Conservation (phyloP, 2,329 filamentous ascomycete species). For the Botrytis tulipae region DNA sequence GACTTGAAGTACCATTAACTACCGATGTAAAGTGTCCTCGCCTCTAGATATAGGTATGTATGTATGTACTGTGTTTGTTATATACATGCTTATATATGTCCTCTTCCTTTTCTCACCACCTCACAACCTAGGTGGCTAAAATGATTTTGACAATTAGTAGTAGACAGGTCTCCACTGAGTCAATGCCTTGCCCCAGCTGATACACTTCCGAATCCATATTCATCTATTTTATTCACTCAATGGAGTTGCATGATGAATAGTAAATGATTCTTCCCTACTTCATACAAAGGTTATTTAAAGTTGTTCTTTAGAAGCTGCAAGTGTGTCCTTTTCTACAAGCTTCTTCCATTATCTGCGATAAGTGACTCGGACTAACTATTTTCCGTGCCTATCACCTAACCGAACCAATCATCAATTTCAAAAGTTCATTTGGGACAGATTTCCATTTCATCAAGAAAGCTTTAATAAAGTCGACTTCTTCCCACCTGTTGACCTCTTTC, state of each 20-base stretch:
- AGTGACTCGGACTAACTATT: slow-evolving; percentile 6
- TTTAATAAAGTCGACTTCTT: slow-evolving; percentile 19
- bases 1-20: neutral
- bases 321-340: slow-evolving; percentile 18
- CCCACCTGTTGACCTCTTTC: neutral
- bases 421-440: slow-evolving; percentile 32
- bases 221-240: neutral
- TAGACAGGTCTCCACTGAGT: neutral
- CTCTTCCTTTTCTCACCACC: neutral
- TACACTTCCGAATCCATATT: neutral
- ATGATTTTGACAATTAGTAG: neutral
- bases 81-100: neutral
- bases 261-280: neutral
- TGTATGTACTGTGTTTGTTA: neutral
- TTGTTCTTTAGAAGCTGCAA: slow-evolving; percentile 11
- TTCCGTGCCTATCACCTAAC: slow-evolving; percentile 15
- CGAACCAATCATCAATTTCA: slow-evolving; percentile 30
- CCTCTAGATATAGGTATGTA: neutral
- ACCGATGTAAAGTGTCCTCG: neutral
- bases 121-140: neutral
- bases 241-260: neutral
- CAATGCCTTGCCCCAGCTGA: neutral
- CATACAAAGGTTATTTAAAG: neutral
- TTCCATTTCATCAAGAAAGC: slow-evolving; percentile 28
- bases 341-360: slow-evolving; percentile 8